Conservation (phyloP, 2,329 filamentous ascomycete genomes). For the Colletotrichum kahawae region DNA sequence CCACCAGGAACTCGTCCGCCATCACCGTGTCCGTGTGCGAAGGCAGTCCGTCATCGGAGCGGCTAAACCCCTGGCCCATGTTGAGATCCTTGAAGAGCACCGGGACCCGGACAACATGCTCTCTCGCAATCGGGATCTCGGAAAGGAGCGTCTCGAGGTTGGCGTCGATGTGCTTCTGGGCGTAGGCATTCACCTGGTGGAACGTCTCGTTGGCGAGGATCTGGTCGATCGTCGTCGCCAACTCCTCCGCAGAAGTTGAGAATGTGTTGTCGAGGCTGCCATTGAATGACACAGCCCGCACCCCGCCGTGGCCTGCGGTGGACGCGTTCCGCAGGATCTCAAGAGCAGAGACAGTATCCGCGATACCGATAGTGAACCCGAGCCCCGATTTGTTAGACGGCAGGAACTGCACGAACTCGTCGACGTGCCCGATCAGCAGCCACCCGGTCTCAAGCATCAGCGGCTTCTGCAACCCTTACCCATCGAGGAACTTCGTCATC, state of each 20-base stretch:
- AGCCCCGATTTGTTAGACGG: slow-evolving; percentile 20
- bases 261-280: neutral
- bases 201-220: slow-evolving; percentile 18
- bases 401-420: slow-evolving; percentile 39
- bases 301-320: slow-evolving; percentile 27
- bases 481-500: slow-evolving; percentile 33
- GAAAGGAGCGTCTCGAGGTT: slow-evolving; percentile 4
- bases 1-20: neutral
- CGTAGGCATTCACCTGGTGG: neutral
- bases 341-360: slow-evolving; percentile 27
- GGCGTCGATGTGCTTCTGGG: slow-evolving; percentile 20
- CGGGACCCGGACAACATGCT: slow-evolving; percentile 28
- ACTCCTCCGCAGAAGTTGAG: neutral
- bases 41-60: neutral
- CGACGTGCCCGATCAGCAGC: slow-evolving; percentile 35
- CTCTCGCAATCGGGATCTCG: slow-evolving; percentile 24
- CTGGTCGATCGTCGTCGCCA: slow-evolving; percentile 11
- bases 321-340: slow-evolving; percentile 27
- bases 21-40: neutral
- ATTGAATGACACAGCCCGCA: neutral
- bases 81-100: slow-evolving; percentile 17
- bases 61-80: neutral
- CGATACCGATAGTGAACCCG: slow-evolving; percentile 28
- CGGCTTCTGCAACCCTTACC: slow-evolving; percentile 39
- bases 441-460: slow-evolving; percentile 37